Conservation (phyloP, 164 flowering plant genomes). For the Stephania japonica region DNA sequence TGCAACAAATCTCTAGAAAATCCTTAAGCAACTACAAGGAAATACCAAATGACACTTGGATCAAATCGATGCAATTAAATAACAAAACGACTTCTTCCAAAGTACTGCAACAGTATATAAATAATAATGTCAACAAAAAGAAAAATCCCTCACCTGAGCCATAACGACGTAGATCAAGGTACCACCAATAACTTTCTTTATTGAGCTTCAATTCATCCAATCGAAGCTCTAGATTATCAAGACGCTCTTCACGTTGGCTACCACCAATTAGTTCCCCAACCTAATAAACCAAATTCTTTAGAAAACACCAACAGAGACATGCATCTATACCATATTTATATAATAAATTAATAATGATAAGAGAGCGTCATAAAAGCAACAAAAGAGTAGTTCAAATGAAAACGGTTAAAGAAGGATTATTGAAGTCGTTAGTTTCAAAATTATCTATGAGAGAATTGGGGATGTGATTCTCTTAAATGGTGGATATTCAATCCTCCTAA, state of each 20-base stretch:
- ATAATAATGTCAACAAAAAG: neutral
- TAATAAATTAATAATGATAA: no score
- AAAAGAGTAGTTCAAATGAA: neutral
- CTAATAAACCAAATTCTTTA: constrained; percentile 26
- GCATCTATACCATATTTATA: neutral
- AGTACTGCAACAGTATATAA: neutral
- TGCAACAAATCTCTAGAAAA: neutral
- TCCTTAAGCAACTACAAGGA: neutral
- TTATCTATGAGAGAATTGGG: neutral
- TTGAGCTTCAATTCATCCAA: constrained; percentile 71
- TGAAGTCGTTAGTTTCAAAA: neutral
- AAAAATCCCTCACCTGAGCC: constrained; percentile 67
- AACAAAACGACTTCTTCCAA: neutral
- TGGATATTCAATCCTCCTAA: neutral
- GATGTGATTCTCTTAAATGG: neutral
- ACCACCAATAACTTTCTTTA: constrained; percentile 95
- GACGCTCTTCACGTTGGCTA: constrained; percentile 97
- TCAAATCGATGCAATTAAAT: neutral
- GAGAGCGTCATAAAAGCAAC: neutral
- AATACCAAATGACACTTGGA: neutral
- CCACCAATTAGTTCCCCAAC: constrained; percentile 98
- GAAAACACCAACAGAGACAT: neutral
- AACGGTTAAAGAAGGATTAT: neutral
- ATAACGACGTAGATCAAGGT: constrained; percentile 93
- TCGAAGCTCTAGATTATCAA: constrained; percentile 65